Evolutionary conservation across 345 rosid genomes (phyloP).

Genomic region (Odontarrhena argentea): DNA sequence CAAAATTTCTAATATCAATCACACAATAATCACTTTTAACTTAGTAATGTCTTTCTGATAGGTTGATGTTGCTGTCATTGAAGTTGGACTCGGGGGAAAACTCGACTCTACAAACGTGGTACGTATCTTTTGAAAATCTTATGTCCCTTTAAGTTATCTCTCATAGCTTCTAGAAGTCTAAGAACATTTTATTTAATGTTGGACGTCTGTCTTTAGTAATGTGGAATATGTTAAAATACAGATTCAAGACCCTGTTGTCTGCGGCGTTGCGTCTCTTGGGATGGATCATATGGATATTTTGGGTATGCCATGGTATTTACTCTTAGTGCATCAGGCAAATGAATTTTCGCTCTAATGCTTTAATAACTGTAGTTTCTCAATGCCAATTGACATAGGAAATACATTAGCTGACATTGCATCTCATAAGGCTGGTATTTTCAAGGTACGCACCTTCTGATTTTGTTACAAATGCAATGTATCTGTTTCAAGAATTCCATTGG

Average conservation of each 20-base stretch:
- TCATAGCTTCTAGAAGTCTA: background rate
- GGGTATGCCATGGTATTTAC: slow-evolving; percentile 46
- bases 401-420: slow-evolving; percentile 74
- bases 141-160: slow-evolving; percentile 7
- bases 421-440: slow-evolving; percentile 92
- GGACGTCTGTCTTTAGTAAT: slow-evolving; percentile 14
- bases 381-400: slow-evolving; percentile 53
- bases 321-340: background rate
- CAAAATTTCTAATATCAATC: background rate
- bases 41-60: slow-evolving; percentile 29
- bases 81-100: slow-evolving; percentile 85
- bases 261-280: slow-evolving; percentile 85
- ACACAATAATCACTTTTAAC: slow-evolving; percentile 12
- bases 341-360: background rate
- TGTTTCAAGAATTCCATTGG: slow-evolving; percentile 36
- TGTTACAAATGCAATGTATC: slow-evolving; percentile 26
- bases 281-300: slow-evolving; percentile 80
- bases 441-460: slow-evolving; percentile 55
- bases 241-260: slow-evolving; percentile 81
- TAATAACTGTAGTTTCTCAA: slow-evolving; percentile 21
- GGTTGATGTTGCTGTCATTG: slow-evolving; percentile 91
- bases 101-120: slow-evolving; percentile 88
- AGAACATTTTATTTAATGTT: background rate
- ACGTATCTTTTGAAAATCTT: slow-evolving; percentile 37
- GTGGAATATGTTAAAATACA: slow-evolving; percentile 43